Evolutionary conservation across 208 protist genomes (phyloP).

Genomic region (Leptomonas seymouri): DNA sequence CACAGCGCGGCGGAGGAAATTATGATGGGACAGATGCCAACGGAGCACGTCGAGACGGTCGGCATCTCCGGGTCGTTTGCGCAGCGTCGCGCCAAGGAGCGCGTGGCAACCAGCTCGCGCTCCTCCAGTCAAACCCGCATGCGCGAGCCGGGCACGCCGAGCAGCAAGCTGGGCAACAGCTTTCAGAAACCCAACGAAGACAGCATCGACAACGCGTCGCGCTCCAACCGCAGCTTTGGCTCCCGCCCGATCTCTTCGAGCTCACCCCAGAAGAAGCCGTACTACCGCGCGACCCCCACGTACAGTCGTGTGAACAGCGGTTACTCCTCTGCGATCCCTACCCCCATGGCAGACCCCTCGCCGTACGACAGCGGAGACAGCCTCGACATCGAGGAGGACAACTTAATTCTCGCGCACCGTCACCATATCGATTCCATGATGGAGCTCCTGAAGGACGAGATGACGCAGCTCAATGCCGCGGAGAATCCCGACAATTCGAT

Average conservation of each 20-base stretch:
- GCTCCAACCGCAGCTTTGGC: constrained; percentile 42
- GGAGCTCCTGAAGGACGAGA: constrained; percentile 93
- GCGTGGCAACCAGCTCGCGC: constrained; percentile 42
- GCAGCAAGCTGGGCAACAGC: constrained; percentile 38
- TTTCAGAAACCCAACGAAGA: constrained; percentile 33
- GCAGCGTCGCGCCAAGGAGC: constrained; percentile 80
- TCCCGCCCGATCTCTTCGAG: constrained; percentile 29
- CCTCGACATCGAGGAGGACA: constrained; percentile 91
- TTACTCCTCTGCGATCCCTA: constrained; percentile 37
- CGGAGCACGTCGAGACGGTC: constrained; percentile 85
- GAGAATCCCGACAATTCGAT: constrained; percentile 91
- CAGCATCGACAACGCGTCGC: constrained; percentile 38
- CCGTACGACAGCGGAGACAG: constrained; percentile 73
- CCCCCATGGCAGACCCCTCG: constrained; percentile 49
- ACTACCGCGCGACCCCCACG: constrained; percentile 43
- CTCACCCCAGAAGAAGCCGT: constrained; percentile 38
- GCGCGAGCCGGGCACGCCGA: constrained; percentile 69
- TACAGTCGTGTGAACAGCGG: constrained; percentile 43
- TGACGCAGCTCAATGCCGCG: constrained; percentile 91
- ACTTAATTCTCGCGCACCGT: constrained; percentile 88
- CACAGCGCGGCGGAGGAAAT: constrained; percentile 86
- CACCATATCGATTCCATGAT: constrained; percentile 95
- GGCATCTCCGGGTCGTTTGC: constrained; percentile 76
- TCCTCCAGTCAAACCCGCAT: constrained; percentile 64
- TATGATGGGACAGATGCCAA: constrained; percentile 94